These are phyloP conservation scores for Xylaria venustula DNA, from an alignment of 495 filamentous ascomycete species.

Conservation along the genomic window DNA sequence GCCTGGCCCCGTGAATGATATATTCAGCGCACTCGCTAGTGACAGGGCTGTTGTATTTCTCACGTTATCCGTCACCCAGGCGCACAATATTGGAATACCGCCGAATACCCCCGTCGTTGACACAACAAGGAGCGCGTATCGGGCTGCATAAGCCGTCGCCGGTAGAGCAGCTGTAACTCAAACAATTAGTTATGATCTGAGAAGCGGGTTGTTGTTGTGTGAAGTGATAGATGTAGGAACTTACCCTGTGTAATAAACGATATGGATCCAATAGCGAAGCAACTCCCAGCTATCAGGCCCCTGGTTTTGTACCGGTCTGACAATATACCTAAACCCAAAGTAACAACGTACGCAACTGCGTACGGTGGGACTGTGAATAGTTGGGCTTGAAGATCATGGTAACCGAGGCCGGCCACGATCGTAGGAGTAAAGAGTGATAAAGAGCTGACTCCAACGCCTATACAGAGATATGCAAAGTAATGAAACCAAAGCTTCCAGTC, in stretches of 20 bases:
- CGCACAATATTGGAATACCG: slow-evolving; percentile 10
- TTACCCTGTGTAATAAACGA: slow-evolving; percentile 13
- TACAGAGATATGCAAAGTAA: slow-evolving; percentile 65
- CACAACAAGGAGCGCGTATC: slow-evolving; percentile 21
- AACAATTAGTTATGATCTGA: slow-evolving; percentile 12
- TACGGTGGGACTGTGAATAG: slow-evolving; percentile 77
- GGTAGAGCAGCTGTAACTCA: slow-evolving; percentile 18
- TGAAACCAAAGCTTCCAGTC: slow-evolving; percentile 72
- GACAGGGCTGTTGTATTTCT: slow-evolving; percentile 18
- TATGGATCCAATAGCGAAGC: slow-evolving; percentile 14
- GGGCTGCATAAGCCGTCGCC: slow-evolving; percentile 11
- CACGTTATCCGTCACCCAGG: slow-evolving; percentile 18
- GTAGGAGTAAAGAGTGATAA: slow-evolving; percentile 80
- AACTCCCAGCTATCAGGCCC: neutral
- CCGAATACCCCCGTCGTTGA: slow-evolving; percentile 20
- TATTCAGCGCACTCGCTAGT: slow-evolving; percentile 19
- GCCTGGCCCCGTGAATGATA: slow-evolving; percentile 19
- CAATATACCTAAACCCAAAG: slow-evolving; percentile 65
- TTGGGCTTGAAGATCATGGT: slow-evolving; percentile 62
- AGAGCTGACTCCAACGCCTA: slow-evolving; percentile 69
- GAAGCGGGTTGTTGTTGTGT: slow-evolving; percentile 14
- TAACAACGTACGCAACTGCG: slow-evolving; percentile 62
- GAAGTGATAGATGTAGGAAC: slow-evolving; percentile 8
- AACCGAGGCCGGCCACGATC: slow-evolving; percentile 70
- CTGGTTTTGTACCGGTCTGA: slow-evolving; percentile 43